Conservation (phyloP, 2,329 filamentous ascomycete species). For the Tolypocladium tundrense region DNA sequence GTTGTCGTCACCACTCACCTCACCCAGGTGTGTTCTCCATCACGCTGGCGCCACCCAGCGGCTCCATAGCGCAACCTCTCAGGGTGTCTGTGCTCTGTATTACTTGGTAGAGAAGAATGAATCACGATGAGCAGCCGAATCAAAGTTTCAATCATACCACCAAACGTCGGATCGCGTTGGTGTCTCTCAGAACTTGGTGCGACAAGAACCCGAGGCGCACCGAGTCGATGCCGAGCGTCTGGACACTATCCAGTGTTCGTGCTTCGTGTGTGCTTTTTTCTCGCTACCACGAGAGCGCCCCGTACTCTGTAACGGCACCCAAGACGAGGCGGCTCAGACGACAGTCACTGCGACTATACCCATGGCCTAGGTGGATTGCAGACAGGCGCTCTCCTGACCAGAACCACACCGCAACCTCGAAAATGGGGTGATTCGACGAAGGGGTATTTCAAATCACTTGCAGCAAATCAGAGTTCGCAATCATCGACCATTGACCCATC, state of each 20-base stretch:
- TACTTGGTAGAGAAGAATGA: no score
- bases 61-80: background rate
- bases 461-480: background rate
- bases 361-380: background rate
- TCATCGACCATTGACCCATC: background rate
- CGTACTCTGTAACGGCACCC: background rate
- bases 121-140: no score
- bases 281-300: background rate
- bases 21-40: background rate
- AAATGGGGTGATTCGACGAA: background rate
- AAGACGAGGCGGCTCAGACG: background rate
- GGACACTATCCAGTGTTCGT: no score
- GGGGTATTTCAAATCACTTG: background rate
- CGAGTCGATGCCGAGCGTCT: no score
- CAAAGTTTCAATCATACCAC: no score
- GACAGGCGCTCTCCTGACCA: background rate
- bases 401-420: background rate
- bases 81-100: background rate
- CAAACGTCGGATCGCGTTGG: no score
- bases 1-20: background rate
- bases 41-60: background rate
- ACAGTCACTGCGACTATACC: no score
- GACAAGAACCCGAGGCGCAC: no score
- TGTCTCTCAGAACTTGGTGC: no score
- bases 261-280: background rate